Percentiles rank a stretch among this genome's conserved stretches.
phyloP scores from a whole-genome alignment of 495 filamentous ascomycete species.

The Penicillium robsamsonii region DNA sequence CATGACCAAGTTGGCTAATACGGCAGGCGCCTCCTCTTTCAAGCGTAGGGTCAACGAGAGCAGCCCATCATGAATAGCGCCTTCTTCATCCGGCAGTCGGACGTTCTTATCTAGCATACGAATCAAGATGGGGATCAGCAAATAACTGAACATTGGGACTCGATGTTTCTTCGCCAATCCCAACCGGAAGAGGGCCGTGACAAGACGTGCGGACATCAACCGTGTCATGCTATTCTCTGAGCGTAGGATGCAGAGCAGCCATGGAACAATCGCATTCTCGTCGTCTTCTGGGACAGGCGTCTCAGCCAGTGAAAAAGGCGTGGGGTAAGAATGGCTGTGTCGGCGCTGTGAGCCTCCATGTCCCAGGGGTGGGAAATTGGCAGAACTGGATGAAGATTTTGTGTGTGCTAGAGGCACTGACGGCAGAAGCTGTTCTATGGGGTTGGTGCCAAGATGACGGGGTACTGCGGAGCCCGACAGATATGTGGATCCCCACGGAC shows the following conservation, averaged over 20 bases:
- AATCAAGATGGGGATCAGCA: slow-evolving; percentile 72
- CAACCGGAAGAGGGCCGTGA: slow-evolving; percentile 72
- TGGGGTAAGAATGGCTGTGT: slow-evolving; percentile 40
- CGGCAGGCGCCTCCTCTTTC: slow-evolving; percentile 67
- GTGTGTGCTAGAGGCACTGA: slow-evolving; percentile 36
- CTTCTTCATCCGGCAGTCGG: slow-evolving; percentile 39
- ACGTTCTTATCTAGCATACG: slow-evolving; percentile 64
- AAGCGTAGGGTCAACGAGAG: slow-evolving; percentile 42
- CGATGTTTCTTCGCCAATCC: slow-evolving; percentile 62
- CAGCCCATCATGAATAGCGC: slow-evolving; percentile 39
- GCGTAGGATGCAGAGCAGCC: slow-evolving; percentile 72
- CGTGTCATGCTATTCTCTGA: slow-evolving; percentile 61
- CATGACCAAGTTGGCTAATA: slow-evolving; percentile 74
- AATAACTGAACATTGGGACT: slow-evolving; percentile 58
- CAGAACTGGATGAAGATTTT: slow-evolving; percentile 31
- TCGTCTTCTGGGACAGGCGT: slow-evolving; percentile 54
- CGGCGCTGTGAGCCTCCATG: slow-evolving; percentile 44
- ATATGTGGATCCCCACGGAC: slow-evolving; percentile 48
- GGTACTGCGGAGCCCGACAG: slow-evolving; percentile 45
- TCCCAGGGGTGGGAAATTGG: slow-evolving; percentile 60
- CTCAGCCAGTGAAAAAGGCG: slow-evolving; percentile 36
- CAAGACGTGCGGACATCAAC: slow-evolving; percentile 74
- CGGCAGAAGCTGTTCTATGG: slow-evolving; percentile 62
- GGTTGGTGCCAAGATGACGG: slow-evolving; percentile 44
- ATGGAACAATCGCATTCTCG: slow-evolving; percentile 77